Base-by-base conservation (phyloP, 805 yeast genomes). In the Ogataea zsoltii region DNA sequence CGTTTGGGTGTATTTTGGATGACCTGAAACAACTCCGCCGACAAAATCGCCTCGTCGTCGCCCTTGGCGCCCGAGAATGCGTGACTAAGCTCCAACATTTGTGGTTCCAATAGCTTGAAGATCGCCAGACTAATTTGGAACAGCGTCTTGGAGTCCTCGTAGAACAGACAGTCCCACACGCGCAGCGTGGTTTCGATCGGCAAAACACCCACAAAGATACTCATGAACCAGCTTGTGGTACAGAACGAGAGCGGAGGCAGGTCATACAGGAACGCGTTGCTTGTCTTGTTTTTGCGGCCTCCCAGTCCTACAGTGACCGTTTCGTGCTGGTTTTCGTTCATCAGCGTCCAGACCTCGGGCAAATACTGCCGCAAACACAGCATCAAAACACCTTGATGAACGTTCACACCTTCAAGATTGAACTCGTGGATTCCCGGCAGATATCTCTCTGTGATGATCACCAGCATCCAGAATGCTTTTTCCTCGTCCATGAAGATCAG, bases 141-240 rank as follows among this genome's bases (percentile, higher is more conserved):
- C 14, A 94, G 71, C 10, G 94, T 79, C 58, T 88, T 88, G 1
- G 96, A 84, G 23, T 89, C 97, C 62, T 92, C 98, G 60, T 86
- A 89, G 72, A 95, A 91, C 40, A 92, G 68, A 50, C 95, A 88
- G 66, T 94, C 99, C 98, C 99, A 92, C 0, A 94, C 83, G 45
- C 98, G 70, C 35, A 94, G 69, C 7, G 89, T 85, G 0, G 95
- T 79, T 60, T 94, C 98, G 17, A 89, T 80, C 0, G 99, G 99
- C 19, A 94, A 66, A 0, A 85, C 81, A 0, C 96, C 96, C 29
- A 94, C 89, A 66, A 87, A 94, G n/a, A 88, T 79, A 57, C 97
- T 87, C 98, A 94, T 92, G 61, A 94, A 94, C 99, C 99, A 94
- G 44, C 96, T 83, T 0, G 97, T 92, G 0, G 98, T 94, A 54